Base-by-base conservation (phyloP, 2,329 filamentous ascomycete genomes). In the Teratosphaeriaceae sp. region DNA sequence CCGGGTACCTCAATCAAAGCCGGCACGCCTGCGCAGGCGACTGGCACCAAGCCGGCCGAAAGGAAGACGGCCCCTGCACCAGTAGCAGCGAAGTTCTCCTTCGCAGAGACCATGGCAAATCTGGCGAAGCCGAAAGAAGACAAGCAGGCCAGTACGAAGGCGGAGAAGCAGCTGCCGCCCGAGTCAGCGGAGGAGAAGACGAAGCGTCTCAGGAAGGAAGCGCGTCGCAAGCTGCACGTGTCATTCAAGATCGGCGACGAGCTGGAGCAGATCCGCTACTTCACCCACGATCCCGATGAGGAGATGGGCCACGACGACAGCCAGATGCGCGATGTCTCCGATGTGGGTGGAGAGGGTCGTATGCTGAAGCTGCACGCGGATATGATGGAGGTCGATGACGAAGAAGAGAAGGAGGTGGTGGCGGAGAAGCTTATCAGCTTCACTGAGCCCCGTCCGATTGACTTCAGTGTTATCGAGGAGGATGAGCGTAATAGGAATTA, bases 221-320 rank as follows among this genome's bases (percentile, higher is more conserved):
- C 78, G 45, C 76, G 85, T 38, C 75, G 83, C 26, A 79, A 83
- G 49, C 68, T 88, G 18, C 75, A 80, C 11, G 85, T 90, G 5
- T 75, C 68, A 5, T 90, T 84, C 73, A 85, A 82, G 57, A 73
- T 79, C 0, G 84, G 83, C 38, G 68, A 75, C 15, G 75, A 79
- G 22, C 71, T 90, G 22, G 80, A 80, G 1, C 70, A 85, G 52
- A 69, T 87, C 42, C 76, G 78, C 49, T 68, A 81, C 38, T 88
- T 89, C 65, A 78, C 80, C 42, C 84, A 86, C 54, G 82, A 87
- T 48, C 79, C 78, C 1, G 74, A 76, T 1, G 84, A 88, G 58
- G 82, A 87, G 52, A 73, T 80, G 44, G 82, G 80, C 41, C 75
- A 84, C 43, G 76, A 78, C 42, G 71, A 74, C 43, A 83, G 79